Evolutionary conservation across 768 basidiomycete species (phyloP).

Genomic region (Mycena rosella): DNA sequence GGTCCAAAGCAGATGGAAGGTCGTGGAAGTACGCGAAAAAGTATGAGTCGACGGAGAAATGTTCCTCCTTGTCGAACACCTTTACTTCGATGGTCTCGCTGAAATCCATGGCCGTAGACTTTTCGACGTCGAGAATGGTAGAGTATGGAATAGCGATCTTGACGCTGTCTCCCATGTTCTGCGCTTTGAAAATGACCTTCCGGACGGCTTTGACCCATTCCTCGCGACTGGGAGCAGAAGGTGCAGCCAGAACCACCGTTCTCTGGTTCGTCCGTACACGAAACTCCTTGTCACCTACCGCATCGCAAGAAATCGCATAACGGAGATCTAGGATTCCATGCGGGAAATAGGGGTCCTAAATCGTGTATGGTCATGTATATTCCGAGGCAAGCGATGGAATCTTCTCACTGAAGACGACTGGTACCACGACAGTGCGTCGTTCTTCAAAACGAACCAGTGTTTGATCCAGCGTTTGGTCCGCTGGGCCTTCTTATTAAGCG

Average conservation of each 20-base stretch:
- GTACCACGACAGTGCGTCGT: constrained; percentile 97
- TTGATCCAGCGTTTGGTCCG: constrained; percentile 93
- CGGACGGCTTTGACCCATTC: constrained; percentile 98
- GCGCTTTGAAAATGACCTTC: constrained; percentile 95
- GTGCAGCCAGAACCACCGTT: constrained; percentile 76
- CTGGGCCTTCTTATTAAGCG: constrained; percentile 87
- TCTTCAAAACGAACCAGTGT: constrained; percentile 97
- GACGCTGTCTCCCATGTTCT: constrained; percentile 96
- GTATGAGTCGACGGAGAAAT: constrained; percentile 85
- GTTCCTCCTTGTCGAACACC: constrained; percentile 86
- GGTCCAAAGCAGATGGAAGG: constrained; percentile 78
- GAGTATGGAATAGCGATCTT: constrained; percentile 99
- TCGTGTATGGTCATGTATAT: constrained; percentile 21
- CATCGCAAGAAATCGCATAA: constrained; percentile 92
- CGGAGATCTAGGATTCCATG: constrained; percentile 96
- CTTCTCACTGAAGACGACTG: constrained; percentile 85
- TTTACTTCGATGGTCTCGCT: constrained; percentile 97
- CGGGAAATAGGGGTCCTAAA: constrained; percentile 96
- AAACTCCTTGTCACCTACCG: constrained; percentile 81
- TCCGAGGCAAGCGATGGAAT: constrained; percentile 27
- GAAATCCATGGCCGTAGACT: constrained; percentile 91
- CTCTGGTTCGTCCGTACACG: constrained; percentile 88
- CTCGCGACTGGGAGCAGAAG: constrained; percentile 85
- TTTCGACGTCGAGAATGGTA: constrained; percentile 89
- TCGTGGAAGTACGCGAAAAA: constrained; percentile 97